Conservation (phyloP, 176 grass and related monocot species). For the Metroxylon sagu region DNA sequence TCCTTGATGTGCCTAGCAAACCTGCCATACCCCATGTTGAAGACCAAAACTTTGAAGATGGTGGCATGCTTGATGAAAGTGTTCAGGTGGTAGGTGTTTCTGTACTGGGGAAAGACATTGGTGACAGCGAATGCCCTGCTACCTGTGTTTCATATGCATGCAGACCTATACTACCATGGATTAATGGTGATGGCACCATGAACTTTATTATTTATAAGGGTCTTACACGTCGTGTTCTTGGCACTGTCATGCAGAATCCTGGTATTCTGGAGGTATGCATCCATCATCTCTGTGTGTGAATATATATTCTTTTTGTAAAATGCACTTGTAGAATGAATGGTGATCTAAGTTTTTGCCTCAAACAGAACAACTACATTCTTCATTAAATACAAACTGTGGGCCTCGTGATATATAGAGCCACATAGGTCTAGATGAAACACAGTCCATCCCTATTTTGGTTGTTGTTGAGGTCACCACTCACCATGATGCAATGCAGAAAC, state of each 20-base stretch:
- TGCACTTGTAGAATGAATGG: too few relatives aligned
- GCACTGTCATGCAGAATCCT: conserved; percentile 79
- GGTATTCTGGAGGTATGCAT: conserved; percentile 58
- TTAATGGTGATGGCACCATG: conserved; percentile 86
- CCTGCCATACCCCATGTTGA: not conserved
- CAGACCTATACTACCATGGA: conserved; percentile 80
- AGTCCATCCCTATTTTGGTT: too few relatives aligned
- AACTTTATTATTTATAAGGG: conserved; percentile 69
- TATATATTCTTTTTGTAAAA: too few relatives aligned
- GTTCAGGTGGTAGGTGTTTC: conserved; percentile 11
- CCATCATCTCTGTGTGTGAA: not conserved
- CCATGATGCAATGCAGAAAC: too few relatives aligned
- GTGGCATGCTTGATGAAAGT: not conserved
- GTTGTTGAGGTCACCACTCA: too few relatives aligned
- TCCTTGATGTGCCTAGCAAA: conserved; percentile 35
- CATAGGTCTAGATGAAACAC: too few relatives aligned
- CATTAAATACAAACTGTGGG: too few relatives aligned
- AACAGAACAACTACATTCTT: too few relatives aligned
- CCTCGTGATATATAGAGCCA: too few relatives aligned
- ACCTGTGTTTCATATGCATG: conserved; percentile 26
- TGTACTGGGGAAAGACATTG: conserved; percentile 18
- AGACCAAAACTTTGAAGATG: not conserved
- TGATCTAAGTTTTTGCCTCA: too few relatives aligned
- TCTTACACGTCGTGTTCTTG: conserved; percentile 68
- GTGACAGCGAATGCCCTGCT: conserved; percentile 20